Evolutionary conservation across 345 rosid genomes (phyloP).

Genomic region (Balakata baccata): DNA sequence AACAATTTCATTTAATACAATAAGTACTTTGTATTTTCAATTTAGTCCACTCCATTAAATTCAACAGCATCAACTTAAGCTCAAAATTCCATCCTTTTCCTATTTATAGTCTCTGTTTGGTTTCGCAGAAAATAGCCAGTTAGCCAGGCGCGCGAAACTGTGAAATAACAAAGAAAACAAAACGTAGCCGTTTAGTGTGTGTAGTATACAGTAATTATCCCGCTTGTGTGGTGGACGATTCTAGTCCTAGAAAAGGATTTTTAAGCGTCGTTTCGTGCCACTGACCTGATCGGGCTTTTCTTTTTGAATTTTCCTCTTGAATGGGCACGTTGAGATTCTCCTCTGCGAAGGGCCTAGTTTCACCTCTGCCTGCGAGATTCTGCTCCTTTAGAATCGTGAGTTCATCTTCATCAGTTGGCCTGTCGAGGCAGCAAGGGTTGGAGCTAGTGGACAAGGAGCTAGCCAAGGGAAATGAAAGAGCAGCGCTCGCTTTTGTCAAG

Average conservation of each 20-base stretch:
- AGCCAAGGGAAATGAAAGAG: conserved; percentile 68
- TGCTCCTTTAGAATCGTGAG: conserved; percentile 23
- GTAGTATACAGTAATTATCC: background rate
- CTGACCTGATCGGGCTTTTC: background rate
- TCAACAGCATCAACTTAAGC: too few relatives aligned
- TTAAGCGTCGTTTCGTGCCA: background rate
- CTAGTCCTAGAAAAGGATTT: background rate
- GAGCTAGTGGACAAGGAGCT: conserved; percentile 69
- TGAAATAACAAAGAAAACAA: background rate
- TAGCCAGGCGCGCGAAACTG: too few relatives aligned
- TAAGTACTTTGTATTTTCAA: too few relatives aligned
- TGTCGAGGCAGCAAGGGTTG: conserved; percentile 44
- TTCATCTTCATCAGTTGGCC: conserved; percentile 50
- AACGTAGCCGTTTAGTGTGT: background rate
- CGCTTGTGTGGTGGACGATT: conserved; percentile 21
- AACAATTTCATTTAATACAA: too few relatives aligned
- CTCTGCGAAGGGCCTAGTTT: conserved; percentile 25
- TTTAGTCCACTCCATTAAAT: too few relatives aligned
- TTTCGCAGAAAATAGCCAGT: too few relatives aligned
- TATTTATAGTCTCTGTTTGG: background rate
- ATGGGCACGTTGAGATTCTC: conserved; percentile 41
- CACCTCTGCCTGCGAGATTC: conserved; percentile 17
- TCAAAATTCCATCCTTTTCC: conserved; percentile 18
- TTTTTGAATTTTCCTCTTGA: conserved; percentile 16
- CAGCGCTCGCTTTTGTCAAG: conserved; percentile 64